These are phyloP conservation scores for Cladosporium phlei DNA, from an alignment of 2,329 filamentous ascomycete genomes.

Conservation along the genomic window DNA sequence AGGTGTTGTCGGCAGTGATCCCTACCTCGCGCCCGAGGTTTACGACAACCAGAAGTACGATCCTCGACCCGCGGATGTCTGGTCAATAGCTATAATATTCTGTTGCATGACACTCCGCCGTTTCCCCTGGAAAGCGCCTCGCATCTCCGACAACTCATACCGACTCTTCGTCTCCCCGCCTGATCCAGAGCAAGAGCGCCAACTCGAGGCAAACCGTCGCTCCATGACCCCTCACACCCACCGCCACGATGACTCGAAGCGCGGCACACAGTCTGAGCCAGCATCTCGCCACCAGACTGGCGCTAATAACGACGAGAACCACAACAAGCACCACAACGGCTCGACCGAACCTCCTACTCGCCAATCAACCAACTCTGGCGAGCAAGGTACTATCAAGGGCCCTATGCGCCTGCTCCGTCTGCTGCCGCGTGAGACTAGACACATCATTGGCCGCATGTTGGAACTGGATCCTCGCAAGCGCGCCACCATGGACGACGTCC, in stretches of 20 bases:
- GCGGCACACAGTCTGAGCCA: conserved; percentile 34
- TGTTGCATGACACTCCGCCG: conserved; percentile 95
- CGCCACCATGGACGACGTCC: conserved; percentile 78
- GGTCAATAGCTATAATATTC: conserved; percentile 97
- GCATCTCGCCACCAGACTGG: conserved; percentile 36
- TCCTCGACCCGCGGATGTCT: conserved; percentile 88
- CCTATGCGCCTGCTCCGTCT: conserved; percentile 86
- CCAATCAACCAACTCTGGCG: conserved; percentile 17
- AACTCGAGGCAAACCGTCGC: conserved; percentile 25
- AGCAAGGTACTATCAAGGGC: conserved; percentile 65
- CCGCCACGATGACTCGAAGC: conserved; percentile 18
- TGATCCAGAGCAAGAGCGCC: conserved; percentile 56
- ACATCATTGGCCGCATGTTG: conserved; percentile 89
- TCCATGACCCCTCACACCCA: conserved; percentile 18
- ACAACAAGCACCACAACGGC: conserved; percentile 37
- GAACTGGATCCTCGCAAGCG: conserved; percentile 79
- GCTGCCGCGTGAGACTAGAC: conserved; percentile 80
- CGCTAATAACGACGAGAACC: conserved; percentile 18
- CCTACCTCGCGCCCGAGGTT: conserved; percentile 93
- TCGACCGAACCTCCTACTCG: conserved; percentile 21
- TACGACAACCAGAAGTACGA: conserved; percentile 93
- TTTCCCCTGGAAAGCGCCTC: conserved; percentile 95
- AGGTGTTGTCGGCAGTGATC: conserved; percentile 83
- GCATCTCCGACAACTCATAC: conserved; percentile 88
- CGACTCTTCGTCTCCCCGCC: conserved; percentile 86